Conservation (phyloP, 805 yeast genomes). For the Zygotorulaspora chibaensis region DNA sequence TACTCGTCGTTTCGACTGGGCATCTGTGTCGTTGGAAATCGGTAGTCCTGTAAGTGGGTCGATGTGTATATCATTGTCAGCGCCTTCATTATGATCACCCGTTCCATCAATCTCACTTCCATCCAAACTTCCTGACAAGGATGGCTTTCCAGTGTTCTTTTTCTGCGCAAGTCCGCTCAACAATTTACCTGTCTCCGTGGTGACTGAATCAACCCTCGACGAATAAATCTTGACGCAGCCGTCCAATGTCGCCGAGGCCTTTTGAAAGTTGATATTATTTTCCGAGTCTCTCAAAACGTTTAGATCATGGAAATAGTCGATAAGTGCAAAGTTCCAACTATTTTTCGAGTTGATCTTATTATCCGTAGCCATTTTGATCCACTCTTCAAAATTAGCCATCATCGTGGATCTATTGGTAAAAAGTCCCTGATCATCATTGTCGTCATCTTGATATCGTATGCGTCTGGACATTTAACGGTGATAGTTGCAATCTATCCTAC, state of each 20-base stretch:
- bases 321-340: conserved; percentile 86
- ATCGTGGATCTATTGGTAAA: conserved; percentile 38
- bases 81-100: conserved; percentile 21
- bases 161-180: conserved; percentile 66
- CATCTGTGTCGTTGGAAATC: conserved; percentile 26
- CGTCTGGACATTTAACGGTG: conserved; percentile 17
- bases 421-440: conserved; percentile 24
- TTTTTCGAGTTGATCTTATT: conserved; percentile 80
- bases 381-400: conserved; percentile 62
- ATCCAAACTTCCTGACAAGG: conserved; percentile 15
- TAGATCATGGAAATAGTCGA: conserved; percentile 86
- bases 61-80: conserved; percentile 26
- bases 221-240: conserved; percentile 93
- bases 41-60: conserved; percentile 36
- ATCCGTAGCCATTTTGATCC: conserved; percentile 80
- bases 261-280: conserved; percentile 76
- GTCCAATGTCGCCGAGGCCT: conserved; percentile 86
- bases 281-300: conserved; percentile 70
- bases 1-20: conserved; percentile 25
- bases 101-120: conserved; percentile 24
- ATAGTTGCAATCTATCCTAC: background rate
- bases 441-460: conserved; percentile 18
- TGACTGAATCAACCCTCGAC: conserved; percentile 87
- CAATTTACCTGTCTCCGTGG: conserved; percentile 81
- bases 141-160: conserved; percentile 24